Evolutionary conservation across 306 rosid genomes (phyloP), one percentile per base, ranked within the genome.

Genomic region (Trichosanthes truncata): DNA sequence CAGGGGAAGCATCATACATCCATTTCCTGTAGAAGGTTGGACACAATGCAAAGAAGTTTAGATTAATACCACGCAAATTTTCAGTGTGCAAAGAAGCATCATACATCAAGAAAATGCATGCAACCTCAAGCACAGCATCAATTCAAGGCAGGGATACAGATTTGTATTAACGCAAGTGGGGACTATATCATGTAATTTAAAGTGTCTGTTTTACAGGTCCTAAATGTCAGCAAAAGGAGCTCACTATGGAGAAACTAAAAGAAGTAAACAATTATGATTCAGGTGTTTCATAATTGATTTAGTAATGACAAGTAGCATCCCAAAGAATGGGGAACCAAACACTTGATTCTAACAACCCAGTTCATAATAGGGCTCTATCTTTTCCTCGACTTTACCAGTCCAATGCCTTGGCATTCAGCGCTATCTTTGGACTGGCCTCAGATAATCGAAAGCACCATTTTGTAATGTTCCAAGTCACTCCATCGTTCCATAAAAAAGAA

Each of bases 11-110:
- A 51, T 74, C 78, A 74, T 33, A 74, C 78, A 51, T 74, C 78
- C 78, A 51, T 74, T 52, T 74, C 78, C 78, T 74, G 78, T 74
- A 51, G 76, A 43, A 45, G 23, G 46, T 46, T 45, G 23, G 23
- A 25, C 57, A 69, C 12, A 68, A n/a, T 4, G 53, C 35, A 71
- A 25, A 12, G 14, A 25, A 72, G 40, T 40, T 25, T 45, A 43
- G 17, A 72, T 72, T 48, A 73, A 26, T 7, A 25, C 14, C 53
- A 43, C 41, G 53, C 7, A 23, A 25, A 71, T 49, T 4, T 49
- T 4, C 53, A 49, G 55, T 49, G 55, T 49, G 55, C 55, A 49
- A 49, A 49, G 53, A 49, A 15, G 18, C 20, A 17, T 15, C 55
- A 14, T 14, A 10, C 45, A 68, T 4, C 52, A 25, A 41, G 76